Percentiles rank a stretch among this genome's conserved stretches.
phyloP scores from a whole-genome alignment of 2,329 filamentous ascomycete genomes.

The Hymenoscyphus linearis region DNA sequence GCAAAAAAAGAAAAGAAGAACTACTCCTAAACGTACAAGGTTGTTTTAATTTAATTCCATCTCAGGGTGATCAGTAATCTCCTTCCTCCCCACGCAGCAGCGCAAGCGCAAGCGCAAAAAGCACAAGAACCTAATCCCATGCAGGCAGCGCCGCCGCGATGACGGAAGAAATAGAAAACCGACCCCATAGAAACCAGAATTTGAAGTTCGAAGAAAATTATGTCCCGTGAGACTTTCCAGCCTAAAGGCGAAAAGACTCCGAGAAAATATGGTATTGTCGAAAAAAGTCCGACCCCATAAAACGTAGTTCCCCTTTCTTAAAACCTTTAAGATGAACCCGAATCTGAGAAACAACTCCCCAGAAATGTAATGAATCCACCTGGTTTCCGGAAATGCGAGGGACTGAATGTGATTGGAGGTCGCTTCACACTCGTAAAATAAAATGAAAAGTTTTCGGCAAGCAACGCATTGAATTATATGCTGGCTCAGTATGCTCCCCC shows the following conservation, averaged over 20 bases:
- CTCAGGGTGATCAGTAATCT: too few relatives aligned
- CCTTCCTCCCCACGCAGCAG: too few relatives aligned
- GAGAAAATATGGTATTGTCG: background rate
- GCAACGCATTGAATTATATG: background rate
- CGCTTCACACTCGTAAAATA: background rate
- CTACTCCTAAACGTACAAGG: background rate
- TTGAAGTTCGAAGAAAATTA: too few relatives aligned
- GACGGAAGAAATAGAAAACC: too few relatives aligned
- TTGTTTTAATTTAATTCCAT: background rate
- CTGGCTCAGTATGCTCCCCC: background rate
- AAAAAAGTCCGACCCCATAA: background rate
- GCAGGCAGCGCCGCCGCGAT: too few relatives aligned
- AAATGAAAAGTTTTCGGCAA: background rate
- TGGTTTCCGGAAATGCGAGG: background rate
- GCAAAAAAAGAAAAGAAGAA: too few relatives aligned
- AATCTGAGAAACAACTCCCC: background rate
- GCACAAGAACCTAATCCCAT: too few relatives aligned
- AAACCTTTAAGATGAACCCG: background rate
- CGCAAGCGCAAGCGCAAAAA: too few relatives aligned
- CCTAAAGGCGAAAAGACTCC: background rate
- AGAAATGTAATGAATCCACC: background rate
- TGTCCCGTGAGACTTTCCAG: background rate
- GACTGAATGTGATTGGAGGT: background rate
- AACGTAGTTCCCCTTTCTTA: background rate
- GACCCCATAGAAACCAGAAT: too few relatives aligned